A percentile compares a stretch with the other conserved stretches of the same genome.
These are phyloP conservation scores for Backusella psychrophila DNA, from an alignment of 192 early-diverging fungal genomes.

Conservation along the genomic window DNA sequence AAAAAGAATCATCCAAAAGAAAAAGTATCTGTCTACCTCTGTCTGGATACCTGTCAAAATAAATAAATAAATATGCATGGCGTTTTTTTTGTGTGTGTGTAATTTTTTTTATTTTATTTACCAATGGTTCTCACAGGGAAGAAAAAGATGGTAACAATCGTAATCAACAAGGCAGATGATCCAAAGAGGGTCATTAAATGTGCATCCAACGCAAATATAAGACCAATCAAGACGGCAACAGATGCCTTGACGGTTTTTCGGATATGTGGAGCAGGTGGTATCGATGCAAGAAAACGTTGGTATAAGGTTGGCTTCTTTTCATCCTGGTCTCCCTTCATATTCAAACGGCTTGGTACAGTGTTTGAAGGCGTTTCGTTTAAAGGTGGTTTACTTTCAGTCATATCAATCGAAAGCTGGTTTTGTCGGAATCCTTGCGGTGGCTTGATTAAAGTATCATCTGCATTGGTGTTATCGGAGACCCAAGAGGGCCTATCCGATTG, in stretches of 20 bases:
- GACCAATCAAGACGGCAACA: conserved; percentile 3
- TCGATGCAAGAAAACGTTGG: neutral
- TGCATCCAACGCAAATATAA: conserved; percentile 8
- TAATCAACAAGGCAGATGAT: neutral
- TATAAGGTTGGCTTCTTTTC: neutral
- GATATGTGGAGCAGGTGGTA: conserved; percentile 15
- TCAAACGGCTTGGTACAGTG: too few relatives aligned
- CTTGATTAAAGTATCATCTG: neutral
- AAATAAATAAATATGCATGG: neutral
- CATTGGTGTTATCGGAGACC: neutral
- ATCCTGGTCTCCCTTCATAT: too few relatives aligned
- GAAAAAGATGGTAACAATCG: conserved; percentile 20
- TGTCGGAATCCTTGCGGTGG: neutral
- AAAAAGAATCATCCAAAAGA: neutral
- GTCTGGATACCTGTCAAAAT: conserved; percentile 18
- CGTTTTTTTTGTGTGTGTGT: neutral
- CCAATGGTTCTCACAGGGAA: conserved; percentile 20
- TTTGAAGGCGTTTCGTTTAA: neutral
- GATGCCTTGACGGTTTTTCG: conserved; percentile 18
- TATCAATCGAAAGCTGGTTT: neutral
- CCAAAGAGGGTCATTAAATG: neutral
- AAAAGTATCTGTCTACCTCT: conserved; percentile 10
- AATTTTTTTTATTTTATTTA: neutral
- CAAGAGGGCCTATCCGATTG: neutral
- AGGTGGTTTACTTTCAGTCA: neutral